A percentile compares a stretch with the other conserved stretches of the same genome.
Evolutionary conservation across 108 stramenopile genomes (phyloP).

Genomic region (Chaetoceros muelleri): DNA sequence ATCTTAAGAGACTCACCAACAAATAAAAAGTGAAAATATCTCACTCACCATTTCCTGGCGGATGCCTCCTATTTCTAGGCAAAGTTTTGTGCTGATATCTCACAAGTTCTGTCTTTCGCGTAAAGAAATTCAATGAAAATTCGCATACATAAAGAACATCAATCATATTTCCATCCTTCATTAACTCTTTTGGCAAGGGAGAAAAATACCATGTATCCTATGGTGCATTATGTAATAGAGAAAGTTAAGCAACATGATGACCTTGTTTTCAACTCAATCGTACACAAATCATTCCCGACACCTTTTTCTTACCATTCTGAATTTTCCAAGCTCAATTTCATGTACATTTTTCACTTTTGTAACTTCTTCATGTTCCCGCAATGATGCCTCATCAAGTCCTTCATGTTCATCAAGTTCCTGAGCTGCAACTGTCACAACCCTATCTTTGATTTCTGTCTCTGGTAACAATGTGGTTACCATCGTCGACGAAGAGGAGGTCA

Average conservation of each 20-base stretch:
- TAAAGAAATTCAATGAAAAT: slow-evolving; percentile 88
- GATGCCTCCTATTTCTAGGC: slow-evolving; percentile 49
- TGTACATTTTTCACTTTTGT: slow-evolving; percentile 97
- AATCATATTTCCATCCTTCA: slow-evolving; percentile 58
- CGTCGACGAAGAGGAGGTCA: slow-evolving; percentile 11
- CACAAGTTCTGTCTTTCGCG: slow-evolving; percentile 81
- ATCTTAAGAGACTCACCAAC: not conserved
- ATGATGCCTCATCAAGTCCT: slow-evolving; percentile 90
- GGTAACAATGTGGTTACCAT: slow-evolving; percentile 24
- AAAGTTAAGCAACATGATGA: slow-evolving; percentile 6
- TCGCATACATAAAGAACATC: slow-evolving; percentile 97
- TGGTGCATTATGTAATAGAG: slow-evolving; percentile 30
- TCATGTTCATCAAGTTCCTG: slow-evolving; percentile 95
- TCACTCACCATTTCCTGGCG: slow-evolving; percentile 67
- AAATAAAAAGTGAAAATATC: not conserved
- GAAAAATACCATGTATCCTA: slow-evolving; percentile 99
- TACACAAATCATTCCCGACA: too few relatives aligned
- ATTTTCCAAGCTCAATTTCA: slow-evolving; percentile 75
- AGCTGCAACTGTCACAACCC: slow-evolving; percentile 72
- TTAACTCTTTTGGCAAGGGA: slow-evolving; percentile 92
- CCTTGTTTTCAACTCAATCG: too few relatives aligned
- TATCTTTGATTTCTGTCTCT: slow-evolving; percentile 50
- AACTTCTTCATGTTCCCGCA: slow-evolving; percentile 97
- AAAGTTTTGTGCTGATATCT: slow-evolving; percentile 68
- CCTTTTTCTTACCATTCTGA: slow-evolving; percentile 12